These are phyloP conservation scores for Sporothrix euskadiensis DNA, from an alignment of 2,329 filamentous ascomycete species.

Conservation along the genomic window DNA sequence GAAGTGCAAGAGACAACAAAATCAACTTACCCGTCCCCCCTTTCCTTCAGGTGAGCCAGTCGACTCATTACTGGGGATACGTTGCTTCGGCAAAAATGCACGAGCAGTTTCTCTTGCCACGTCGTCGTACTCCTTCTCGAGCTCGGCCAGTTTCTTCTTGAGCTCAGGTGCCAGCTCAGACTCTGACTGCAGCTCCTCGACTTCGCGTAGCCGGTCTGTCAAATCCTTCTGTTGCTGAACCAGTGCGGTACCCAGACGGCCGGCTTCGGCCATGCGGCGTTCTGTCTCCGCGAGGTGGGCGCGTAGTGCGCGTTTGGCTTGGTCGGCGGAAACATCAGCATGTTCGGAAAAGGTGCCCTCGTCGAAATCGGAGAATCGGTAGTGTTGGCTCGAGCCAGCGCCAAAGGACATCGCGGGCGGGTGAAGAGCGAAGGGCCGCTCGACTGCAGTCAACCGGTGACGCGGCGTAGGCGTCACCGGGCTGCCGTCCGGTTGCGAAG, in stretches of 20 bases:
- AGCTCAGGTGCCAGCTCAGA: conserved; percentile 80
- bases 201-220: conserved; percentile 76
- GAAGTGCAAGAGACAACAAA: background rate
- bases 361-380: conserved; percentile 81
- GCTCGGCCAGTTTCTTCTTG: conserved; percentile 76
- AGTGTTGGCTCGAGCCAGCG: conserved; percentile 55
- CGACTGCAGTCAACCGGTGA: conserved; percentile 28
- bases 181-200: conserved; percentile 75
- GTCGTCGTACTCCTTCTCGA: conserved; percentile 95
- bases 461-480: conserved; percentile 33
- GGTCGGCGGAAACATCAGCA: conserved; percentile 74
- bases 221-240: conserved; percentile 85
- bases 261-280: conserved; percentile 85
- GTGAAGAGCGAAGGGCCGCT: conserved; percentile 30
- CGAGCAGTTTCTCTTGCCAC: conserved; percentile 86
- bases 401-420: conserved; percentile 28
- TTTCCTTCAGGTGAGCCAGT: conserved; percentile 55
- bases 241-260: conserved; percentile 81
- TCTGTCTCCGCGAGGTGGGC: conserved; percentile 92
- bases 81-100: conserved; percentile 82
- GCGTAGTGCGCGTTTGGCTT: conserved; percentile 85
- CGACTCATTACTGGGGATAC: conserved; percentile 69
- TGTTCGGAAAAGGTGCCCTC: conserved; percentile 75
- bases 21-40: conserved; percentile 53
- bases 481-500: conserved; percentile 31